phyloP scores from a whole-genome alignment of 2,329 filamentous ascomycete genomes.

The Didymella segeticola region DNA sequence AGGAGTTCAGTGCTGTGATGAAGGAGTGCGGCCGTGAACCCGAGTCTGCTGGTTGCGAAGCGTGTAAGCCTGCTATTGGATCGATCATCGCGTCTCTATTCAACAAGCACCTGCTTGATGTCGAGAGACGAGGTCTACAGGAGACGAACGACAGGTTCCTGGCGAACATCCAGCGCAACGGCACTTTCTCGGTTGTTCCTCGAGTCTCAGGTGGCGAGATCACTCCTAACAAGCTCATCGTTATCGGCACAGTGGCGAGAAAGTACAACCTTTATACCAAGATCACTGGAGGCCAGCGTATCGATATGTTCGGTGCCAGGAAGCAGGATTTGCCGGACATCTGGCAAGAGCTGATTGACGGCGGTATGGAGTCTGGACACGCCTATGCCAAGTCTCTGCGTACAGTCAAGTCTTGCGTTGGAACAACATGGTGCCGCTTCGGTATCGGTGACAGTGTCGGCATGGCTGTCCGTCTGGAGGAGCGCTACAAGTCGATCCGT shows the following conservation, averaged over 20 bases:
- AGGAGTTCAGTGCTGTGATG: conserved; percentile 79
- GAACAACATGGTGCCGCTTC: conserved; percentile 88
- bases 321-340: conserved; percentile 86
- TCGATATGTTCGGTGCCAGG: conserved; percentile 90
- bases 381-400: conserved; percentile 88
- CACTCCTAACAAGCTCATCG: conserved; percentile 82
- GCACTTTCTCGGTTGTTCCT: conserved; percentile 87
- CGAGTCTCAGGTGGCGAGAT: conserved; percentile 86
- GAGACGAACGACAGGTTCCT: conserved; percentile 91
- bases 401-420: conserved; percentile 91
- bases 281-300: conserved; percentile 89
- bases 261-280: conserved; percentile 88
- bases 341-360: conserved; percentile 80
- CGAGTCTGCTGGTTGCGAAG: conserved; percentile 79
- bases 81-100: conserved; percentile 83
- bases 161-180: conserved; percentile 89
- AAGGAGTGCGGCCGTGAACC: conserved; percentile 74
- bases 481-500: conserved; percentile 91
- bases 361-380: conserved; percentile 88
- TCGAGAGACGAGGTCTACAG: conserved; percentile 74
- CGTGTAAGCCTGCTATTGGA: conserved; percentile 82
- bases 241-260: conserved; percentile 83
- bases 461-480: conserved; percentile 85
- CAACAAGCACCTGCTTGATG: conserved; percentile 82
- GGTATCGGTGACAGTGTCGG: conserved; percentile 90